These are phyloP conservation scores for Onygena corvina DNA, from an alignment of 2,329 filamentous ascomycete genomes.

Conservation along the genomic window DNA sequence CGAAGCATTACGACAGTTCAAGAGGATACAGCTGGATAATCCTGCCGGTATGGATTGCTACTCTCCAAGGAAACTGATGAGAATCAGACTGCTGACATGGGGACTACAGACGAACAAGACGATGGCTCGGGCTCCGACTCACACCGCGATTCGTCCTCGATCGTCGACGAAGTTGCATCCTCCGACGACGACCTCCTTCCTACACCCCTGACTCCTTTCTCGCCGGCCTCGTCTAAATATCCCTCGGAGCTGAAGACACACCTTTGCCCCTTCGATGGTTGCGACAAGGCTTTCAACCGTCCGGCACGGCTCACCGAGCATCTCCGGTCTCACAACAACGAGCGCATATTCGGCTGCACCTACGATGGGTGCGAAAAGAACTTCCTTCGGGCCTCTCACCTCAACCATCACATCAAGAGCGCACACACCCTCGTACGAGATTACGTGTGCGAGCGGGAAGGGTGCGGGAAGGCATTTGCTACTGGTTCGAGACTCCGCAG, in stretches of 20 bases:
- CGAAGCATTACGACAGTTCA: slow-evolving; percentile 20
- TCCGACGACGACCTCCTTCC: slow-evolving; percentile 17
- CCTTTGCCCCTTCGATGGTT: slow-evolving; percentile 60
- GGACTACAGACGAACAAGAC: slow-evolving; percentile 10
- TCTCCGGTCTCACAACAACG: slow-evolving; percentile 71
- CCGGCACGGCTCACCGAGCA: slow-evolving; percentile 70
- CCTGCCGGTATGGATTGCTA: slow-evolving; percentile 22
- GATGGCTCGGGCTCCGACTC: neutral
- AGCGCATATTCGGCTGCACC: slow-evolving; percentile 64
- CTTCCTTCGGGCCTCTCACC: slow-evolving; percentile 75
- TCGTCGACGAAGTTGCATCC: neutral
- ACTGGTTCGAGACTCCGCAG: slow-evolving; percentile 66
- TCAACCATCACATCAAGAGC: slow-evolving; percentile 73
- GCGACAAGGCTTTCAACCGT: slow-evolving; percentile 75
- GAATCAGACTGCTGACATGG: neutral
- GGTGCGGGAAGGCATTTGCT: slow-evolving; percentile 68
- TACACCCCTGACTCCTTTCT: slow-evolving; percentile 42
- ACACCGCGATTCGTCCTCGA: neutral
- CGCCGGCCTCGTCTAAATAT: slow-evolving; percentile 34
- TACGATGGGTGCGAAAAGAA: slow-evolving; percentile 63
- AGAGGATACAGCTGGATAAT: slow-evolving; percentile 24
- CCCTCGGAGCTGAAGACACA: slow-evolving; percentile 67
- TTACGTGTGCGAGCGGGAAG: slow-evolving; percentile 58
- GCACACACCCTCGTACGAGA: slow-evolving; percentile 61
- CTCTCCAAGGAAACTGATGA: slow-evolving; percentile 4